These are phyloP conservation scores for Pythium rhizo-oryzae DNA, from an alignment of 352 stramenopile species.

Conservation along the genomic window DNA sequence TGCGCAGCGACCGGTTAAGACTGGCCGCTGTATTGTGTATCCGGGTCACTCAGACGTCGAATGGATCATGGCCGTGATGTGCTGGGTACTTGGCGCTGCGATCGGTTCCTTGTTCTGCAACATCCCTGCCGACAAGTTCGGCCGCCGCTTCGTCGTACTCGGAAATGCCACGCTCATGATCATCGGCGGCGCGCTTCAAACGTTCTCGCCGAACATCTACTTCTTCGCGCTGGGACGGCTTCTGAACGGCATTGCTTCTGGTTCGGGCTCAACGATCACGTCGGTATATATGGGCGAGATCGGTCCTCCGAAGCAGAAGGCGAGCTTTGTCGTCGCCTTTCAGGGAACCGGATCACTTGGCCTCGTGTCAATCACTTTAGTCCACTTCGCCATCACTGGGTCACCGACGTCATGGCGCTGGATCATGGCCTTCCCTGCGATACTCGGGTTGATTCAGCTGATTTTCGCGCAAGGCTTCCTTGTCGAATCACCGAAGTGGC, in stretches of 20 bases:
- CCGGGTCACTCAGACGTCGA: conserved; percentile 38
- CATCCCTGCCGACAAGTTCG: conserved; percentile 39
- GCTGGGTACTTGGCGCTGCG: conserved; percentile 43
- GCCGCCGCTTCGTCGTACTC: conserved; percentile 37
- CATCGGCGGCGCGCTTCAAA: conserved; percentile 37
- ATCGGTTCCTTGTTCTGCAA: conserved; percentile 38
- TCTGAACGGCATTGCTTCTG: conserved; percentile 42
- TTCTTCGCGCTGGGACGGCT: conserved; percentile 44
- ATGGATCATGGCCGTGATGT: conserved; percentile 42
- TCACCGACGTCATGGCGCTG: conserved; percentile 39
- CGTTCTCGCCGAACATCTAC: conserved; percentile 41
- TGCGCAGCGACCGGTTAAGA: conserved; percentile 24
- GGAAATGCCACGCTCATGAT: conserved; percentile 43
- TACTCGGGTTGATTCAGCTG: conserved; percentile 39
- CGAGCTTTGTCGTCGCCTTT: conserved; percentile 42
- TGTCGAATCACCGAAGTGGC: conserved; percentile 41
- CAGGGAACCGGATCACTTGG: conserved; percentile 38
- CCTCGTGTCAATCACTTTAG: conserved; percentile 35
- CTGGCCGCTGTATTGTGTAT: conserved; percentile 42
- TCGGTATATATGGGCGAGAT: conserved; percentile 44
- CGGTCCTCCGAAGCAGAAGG: conserved; percentile 33
- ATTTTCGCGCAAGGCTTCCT: conserved; percentile 29
- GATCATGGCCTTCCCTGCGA: conserved; percentile 42
- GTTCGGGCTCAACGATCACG: conserved; percentile 38
- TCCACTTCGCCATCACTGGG: conserved; percentile 40